Evolutionary conservation across 2,329 filamentous ascomycete genomes (phyloP), one percentile per base, ranked within the genome.

Genomic region (Mariannaea elegans): DNA sequence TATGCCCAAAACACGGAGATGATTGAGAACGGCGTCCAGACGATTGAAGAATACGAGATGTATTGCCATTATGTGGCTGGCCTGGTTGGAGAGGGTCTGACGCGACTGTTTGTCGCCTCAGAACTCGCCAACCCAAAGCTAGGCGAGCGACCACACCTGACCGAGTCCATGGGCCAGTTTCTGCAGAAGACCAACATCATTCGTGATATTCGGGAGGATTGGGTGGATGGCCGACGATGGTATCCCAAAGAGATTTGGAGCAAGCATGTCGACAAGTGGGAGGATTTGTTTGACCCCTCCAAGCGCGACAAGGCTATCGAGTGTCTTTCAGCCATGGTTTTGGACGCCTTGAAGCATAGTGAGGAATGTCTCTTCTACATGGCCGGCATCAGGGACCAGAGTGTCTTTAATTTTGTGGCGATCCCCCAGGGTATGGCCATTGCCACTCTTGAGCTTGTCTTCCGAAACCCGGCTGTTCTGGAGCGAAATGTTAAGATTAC

Each of bases 61-160:
- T 99, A 99, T 82, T 99, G 95, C 80, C 93, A 97, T 77, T 98
- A 98, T 73, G 95, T 99, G 27, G 95, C 95, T n/a, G 95, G 95
- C 27, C 82, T 99, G n/a, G 95, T 99, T 31, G 95, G 95, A 56
- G 94, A 98, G 77, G 95, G 95, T 41, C 79, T 95, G 62, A 99
- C 95, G 2, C 87, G 91, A 21, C 83, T 99, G 19, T 98, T 99
- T 67, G 93, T 98, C 44, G 89, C 92, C 74, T 90, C 90, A 49
- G 87, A 91, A 62, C 89, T 97, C 57, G 95, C 93, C 61, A 97
- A 97, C 76, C 90, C 92, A 3, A 91, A 89, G 56, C 84, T 99
- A 50, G 81, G 94, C 51, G 85, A 94, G 64, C 87, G 92, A 50
- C 88, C 91, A 31, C 83, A 92, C 62, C 85, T 99, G 48, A 92